These are phyloP conservation scores for Brassica nigra DNA, from an alignment of 345 rosid genomes.

Conservation along the genomic window DNA sequence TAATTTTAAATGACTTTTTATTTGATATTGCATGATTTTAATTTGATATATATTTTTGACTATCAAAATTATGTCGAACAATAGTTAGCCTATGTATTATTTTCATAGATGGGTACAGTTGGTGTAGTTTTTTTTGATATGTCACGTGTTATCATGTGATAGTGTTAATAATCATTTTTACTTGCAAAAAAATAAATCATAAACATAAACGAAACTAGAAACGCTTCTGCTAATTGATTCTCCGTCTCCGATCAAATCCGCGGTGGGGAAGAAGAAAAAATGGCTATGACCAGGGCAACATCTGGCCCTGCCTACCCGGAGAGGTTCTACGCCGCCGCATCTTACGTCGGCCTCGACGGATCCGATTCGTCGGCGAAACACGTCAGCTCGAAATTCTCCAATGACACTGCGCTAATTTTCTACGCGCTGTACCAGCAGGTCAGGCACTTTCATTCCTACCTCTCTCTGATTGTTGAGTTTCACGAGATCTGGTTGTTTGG, in stretches of 20 bases:
- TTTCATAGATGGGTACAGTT: too few species aligned
- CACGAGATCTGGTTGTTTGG: neutral
- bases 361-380: neutral
- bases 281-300: neutral
- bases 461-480: neutral
- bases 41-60: neutral
- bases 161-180: neutral
- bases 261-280: neutral
- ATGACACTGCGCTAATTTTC: neutral
- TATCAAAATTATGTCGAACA: neutral
- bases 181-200: neutral
- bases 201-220: neutral
- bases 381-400: neutral
- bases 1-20: neutral
- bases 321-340: neutral
- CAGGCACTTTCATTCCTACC: too few species aligned
- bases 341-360: neutral
- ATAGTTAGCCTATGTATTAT: neutral
- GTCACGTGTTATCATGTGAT: too few species aligned
- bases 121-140: neutral
- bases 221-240: neutral
- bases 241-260: neutral
- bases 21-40: neutral
- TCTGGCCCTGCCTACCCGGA: neutral
- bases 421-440: neutral